phyloP scores from a whole-genome alignment of 495 filamentous ascomycete genomes.

The Tetracladium marchalianum region DNA sequence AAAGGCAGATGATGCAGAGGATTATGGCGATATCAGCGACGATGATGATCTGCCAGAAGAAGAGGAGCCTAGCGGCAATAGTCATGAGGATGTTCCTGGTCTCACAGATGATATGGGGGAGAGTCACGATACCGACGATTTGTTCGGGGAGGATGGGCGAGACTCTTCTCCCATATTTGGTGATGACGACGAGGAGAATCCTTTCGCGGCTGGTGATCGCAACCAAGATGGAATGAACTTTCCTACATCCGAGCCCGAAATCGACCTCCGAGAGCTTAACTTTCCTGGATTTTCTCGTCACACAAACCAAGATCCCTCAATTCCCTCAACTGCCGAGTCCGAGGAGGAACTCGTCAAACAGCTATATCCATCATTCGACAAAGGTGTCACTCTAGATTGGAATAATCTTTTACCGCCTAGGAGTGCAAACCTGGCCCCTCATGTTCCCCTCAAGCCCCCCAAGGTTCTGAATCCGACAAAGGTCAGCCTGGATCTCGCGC shows the following conservation, averaged over 20 bases:
- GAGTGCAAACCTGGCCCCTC: constrained; percentile 58
- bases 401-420: constrained; percentile 66
- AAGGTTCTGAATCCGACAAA: constrained; percentile 79
- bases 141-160: constrained; percentile 30
- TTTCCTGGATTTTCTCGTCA: constrained; percentile 29
- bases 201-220: constrained; percentile 8
- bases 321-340: constrained; percentile 51
- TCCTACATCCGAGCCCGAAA: constrained; percentile 15
- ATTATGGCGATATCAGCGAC: constrained; percentile 73
- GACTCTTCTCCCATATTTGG: constrained; percentile 24
- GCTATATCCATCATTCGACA: constrained; percentile 61
- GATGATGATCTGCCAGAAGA: constrained; percentile 47
- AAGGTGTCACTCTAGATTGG: constrained; percentile 53
- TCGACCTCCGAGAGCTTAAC: constrained; percentile 25
- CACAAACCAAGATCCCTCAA: constrained; percentile 35
- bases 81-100: constrained; percentile 30
- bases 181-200: constrained; percentile 19
- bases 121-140: constrained; percentile 39
- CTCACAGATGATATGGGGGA: constrained; percentile 37
- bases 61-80: constrained; percentile 22
- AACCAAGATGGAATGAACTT: constrained; percentile 11
- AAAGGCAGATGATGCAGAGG: constrained; percentile 71
- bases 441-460: constrained; percentile 61
- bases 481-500: constrained; percentile 69
- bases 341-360: constrained; percentile 57